These are phyloP conservation scores for Pseudofabraea citricarpa DNA, from an alignment of 2,329 filamentous ascomycete species.

Conservation along the genomic window DNA sequence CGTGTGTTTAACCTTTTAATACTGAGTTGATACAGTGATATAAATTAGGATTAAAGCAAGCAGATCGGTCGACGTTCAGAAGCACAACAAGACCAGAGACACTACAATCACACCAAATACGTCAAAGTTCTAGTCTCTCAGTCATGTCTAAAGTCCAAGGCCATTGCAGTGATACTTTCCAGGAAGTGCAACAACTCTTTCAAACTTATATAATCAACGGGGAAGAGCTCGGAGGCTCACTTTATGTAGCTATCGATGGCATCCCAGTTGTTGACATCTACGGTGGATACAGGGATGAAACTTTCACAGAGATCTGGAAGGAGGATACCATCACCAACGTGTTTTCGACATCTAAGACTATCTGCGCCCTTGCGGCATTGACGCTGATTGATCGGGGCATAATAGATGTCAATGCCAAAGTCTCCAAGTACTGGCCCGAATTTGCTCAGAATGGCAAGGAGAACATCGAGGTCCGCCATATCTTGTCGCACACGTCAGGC, in stretches of 20 bases:
- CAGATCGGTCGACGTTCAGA: too few relatives aligned
- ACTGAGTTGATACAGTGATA: too few relatives aligned
- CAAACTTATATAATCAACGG: constrained; percentile 30
- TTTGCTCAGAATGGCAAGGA: constrained; percentile 38
- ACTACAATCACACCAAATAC: too few relatives aligned
- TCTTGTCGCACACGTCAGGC: constrained; percentile 36
- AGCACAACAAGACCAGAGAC: too few relatives aligned
- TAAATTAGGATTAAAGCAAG: too few relatives aligned
- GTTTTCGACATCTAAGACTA: not conserved
- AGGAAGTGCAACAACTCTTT: constrained; percentile 29
- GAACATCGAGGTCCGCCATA: constrained; percentile 33
- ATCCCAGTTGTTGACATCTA: constrained; percentile 38
- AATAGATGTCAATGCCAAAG: constrained; percentile 31
- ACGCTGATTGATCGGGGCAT: constrained; percentile 6
- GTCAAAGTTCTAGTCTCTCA: too few relatives aligned
- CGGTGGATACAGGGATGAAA: constrained; percentile 34
- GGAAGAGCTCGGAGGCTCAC: constrained; percentile 39
- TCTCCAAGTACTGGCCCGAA: constrained; percentile 41
- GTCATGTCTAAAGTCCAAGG: constrained; percentile 30
- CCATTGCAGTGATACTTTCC: constrained; percentile 31
- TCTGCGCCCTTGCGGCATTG: not conserved
- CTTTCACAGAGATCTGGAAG: constrained; percentile 29
- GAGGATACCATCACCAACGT: constrained; percentile 30
- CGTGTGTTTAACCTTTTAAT: too few relatives aligned
- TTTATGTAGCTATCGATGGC: constrained; percentile 37